Conservation (phyloP, 73 alveolate genomes). For the Uronychia binucleata region DNA sequence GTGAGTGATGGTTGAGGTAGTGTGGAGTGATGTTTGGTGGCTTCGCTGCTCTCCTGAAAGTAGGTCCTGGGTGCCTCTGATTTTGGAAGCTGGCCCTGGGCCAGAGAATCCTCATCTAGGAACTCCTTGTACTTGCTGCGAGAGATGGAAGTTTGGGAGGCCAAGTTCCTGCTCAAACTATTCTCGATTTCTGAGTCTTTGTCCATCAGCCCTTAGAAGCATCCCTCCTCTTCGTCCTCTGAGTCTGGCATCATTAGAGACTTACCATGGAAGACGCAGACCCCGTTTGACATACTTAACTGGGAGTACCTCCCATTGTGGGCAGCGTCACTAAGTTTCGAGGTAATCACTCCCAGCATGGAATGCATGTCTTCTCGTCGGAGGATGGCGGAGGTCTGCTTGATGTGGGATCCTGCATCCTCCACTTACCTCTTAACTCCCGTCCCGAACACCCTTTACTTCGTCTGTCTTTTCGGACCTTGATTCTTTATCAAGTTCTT, state of each 20-base stretch:
- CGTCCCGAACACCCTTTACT: too few relatives aligned
- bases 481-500: not conserved
- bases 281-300: not conserved
- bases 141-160: not conserved
- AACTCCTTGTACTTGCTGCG: not conserved
- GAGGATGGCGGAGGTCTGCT: not conserved
- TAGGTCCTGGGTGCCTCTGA: not conserved
- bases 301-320: not conserved
- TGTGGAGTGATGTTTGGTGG: conserved; percentile 1
- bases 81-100: not conserved
- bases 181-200: too few relatives aligned
- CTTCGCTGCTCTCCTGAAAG: not conserved
- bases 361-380: not conserved
- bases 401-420: not conserved
- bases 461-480: not conserved
- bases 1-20: conserved; percentile 3
- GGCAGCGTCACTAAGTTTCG: not conserved
- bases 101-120: not conserved
- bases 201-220: not conserved
- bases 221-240: not conserved
- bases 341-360: not conserved
- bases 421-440: not conserved
- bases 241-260: not conserved
- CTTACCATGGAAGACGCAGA: not conserved
- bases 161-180: not conserved